Base-by-base conservation (phyloP, 176 grass and related monocot species). In the Ensete glaucum region DNA sequence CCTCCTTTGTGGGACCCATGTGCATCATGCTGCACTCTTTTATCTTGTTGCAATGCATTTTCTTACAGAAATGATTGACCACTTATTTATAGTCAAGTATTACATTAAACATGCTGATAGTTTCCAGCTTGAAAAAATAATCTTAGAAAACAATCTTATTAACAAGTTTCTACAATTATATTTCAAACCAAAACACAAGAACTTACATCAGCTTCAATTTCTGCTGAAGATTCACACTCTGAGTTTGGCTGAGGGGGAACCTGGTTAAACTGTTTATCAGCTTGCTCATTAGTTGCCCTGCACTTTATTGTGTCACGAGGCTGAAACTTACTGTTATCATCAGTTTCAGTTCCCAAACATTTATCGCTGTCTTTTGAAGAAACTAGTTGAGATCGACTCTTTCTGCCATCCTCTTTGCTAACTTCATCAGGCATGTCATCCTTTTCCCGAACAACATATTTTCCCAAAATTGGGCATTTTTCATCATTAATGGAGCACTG, bases 181-280 rank as follows among this genome's bases (percentile, higher is more conserved):
- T 20, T 48, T 24, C 67, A 80, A 79, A 19, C 54, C 23, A 77
- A 43, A 77, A 26, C 24, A 78, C 26, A 74, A 75, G 59, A 84
- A 87, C 90, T 92, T 81, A 92, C 90, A 83, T 85, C 77, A 85
- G 82, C 76, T 25, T 73, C 79, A 20, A 75, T 82, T 73, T 82
- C 64, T 73, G 17, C 50, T 76, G 80, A 87, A 53, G 17, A 76
- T 79, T 69, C 87, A 75, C 68, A 48, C 25, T 76, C 86, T 72
- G 53, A 64, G 76, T 5, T 78, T 84, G 55, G 58, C 69, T 82
- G 82, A 29, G 80, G 62, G 53, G 9, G 26, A 17, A 68, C 24
- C 51, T 53, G 34, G 62, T 49, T 21, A 7, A 68, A 23, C 67
- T 78, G 54, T 11, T 73, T 76, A 55, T 75, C 73, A 83, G 34